phyloP scores from a whole-genome alignment of 306 rosid species.

The Potentilla sterilis region DNA sequence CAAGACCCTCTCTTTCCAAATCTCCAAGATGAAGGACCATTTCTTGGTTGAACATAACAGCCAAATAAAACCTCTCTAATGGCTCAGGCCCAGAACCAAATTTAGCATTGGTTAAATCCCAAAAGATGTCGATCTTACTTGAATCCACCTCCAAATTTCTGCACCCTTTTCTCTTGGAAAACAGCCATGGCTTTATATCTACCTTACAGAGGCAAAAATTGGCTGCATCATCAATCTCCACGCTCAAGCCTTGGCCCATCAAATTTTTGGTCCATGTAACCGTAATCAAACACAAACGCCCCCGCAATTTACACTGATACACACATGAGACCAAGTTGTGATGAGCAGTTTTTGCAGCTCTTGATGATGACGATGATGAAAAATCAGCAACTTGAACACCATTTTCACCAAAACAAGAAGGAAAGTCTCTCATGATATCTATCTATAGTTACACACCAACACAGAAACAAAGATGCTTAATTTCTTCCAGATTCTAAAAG shows the following conservation, averaged over 20 bases:
- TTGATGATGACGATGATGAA: constrained; percentile 53
- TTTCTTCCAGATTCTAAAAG: constrained; percentile 3
- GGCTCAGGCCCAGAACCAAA: constrained; percentile 85
- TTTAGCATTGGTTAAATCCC: constrained; percentile 80
- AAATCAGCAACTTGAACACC: constrained; percentile 83
- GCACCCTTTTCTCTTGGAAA: constrained; percentile 76
- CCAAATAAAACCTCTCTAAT: constrained; percentile 63
- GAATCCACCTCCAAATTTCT: constrained; percentile 64
- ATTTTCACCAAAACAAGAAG: constrained; percentile 93
- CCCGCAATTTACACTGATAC: constrained; percentile 56
- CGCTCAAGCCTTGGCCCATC: constrained; percentile 81
- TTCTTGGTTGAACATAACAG: constrained; percentile 52
- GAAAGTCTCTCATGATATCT: constrained; percentile 70
- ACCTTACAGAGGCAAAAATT: constrained; percentile 63
- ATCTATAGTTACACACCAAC: constrained; percentile 1
- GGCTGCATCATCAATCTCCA: constrained; percentile 57
- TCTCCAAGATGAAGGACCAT: constrained; percentile 65
- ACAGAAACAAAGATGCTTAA: constrained; percentile 6
- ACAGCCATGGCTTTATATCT: constrained; percentile 89
- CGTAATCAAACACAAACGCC: constrained; percentile 55
- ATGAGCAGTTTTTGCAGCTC: constrained; percentile 52
- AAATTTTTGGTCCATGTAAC: constrained; percentile 83
- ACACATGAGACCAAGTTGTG: constrained; percentile 77
- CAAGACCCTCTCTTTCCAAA: constrained; percentile 51
- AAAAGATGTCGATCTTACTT: constrained; percentile 48